phyloP scores from a whole-genome alignment of 78 protist genomes.

The Cavenderia fasciculata region DNA sequence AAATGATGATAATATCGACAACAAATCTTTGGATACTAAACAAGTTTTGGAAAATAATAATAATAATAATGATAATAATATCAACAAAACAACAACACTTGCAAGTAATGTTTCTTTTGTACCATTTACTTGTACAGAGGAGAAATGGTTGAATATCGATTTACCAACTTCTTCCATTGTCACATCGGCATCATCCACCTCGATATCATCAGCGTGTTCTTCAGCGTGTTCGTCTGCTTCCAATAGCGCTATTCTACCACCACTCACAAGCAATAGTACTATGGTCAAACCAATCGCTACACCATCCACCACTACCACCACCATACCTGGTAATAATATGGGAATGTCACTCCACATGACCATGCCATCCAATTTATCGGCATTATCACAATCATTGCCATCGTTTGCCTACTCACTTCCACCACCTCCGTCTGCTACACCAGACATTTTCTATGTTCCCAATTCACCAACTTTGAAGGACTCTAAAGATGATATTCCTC shows the following conservation, averaged over 20 bases:
- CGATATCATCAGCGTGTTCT: neutral
- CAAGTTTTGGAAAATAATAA: neutral
- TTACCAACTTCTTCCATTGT: neutral
- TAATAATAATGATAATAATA: neutral
- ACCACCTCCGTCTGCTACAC: neutral
- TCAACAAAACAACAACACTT: neutral
- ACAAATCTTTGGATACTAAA: neutral
- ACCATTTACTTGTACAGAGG: conserved; percentile 20
- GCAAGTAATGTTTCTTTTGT: conserved; percentile 1
- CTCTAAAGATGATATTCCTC: neutral
- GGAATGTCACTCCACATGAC: neutral
- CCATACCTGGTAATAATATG: neutral
- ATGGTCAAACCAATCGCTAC: neutral
- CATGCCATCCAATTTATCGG: neutral
- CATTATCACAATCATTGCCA: too few species aligned
- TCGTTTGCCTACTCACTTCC: too few species aligned
- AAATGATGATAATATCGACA: neutral
- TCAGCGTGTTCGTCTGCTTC: neutral
- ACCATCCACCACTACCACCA: conserved; percentile 2
- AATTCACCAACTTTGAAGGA: neutral
- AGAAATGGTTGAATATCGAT: neutral
- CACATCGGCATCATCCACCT: neutral
- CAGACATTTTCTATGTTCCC: neutral
- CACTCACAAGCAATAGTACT: neutral
- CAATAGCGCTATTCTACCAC: neutral